These are phyloP conservation scores for Tricholoma sp. DNA, from an alignment of 768 basidiomycete species.

Conservation along the genomic window DNA sequence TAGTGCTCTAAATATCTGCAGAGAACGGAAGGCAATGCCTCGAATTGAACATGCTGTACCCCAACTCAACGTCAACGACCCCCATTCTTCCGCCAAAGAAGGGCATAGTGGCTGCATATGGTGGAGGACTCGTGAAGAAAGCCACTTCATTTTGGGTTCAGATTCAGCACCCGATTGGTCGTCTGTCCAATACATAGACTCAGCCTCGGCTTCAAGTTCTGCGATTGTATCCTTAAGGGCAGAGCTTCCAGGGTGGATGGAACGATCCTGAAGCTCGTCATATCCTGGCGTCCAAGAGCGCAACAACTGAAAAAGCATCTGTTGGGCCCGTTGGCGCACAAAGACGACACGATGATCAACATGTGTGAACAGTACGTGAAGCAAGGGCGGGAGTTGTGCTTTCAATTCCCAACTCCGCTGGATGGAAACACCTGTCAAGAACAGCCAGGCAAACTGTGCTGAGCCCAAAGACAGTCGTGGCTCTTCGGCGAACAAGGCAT, in stretches of 20 bases:
- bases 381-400: conserved; percentile 62
- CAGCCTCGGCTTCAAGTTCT: conserved; percentile 54
- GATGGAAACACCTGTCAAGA: conserved; percentile 70
- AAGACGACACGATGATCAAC: conserved; percentile 71
- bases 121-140: conserved; percentile 61
- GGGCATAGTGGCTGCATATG: conserved; percentile 68
- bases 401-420: conserved; percentile 74
- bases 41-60: conserved; percentile 85
- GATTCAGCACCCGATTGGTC: conserved; percentile 53
- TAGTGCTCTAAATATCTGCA: conserved; percentile 85
- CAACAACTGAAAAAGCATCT: conserved; percentile 81
- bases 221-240: conserved; percentile 47
- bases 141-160: conserved; percentile 60
- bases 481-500: conserved; percentile 67
- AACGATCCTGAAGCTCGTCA: conserved; percentile 62
- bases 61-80: conserved; percentile 75
- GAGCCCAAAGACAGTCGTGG: conserved; percentile 69
- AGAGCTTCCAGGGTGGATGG: conserved; percentile 39
- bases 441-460: conserved; percentile 86
- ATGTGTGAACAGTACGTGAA: conserved; percentile 79
- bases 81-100: conserved; percentile 70
- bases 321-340: conserved; percentile 64
- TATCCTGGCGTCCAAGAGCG: conserved; percentile 80
- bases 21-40: conserved; percentile 78
- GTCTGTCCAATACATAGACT: conserved; percentile 64